Evolutionary conservation across 352 stramenopile species (phyloP).

Genomic region (Salisapilia sapeloensis): DNA sequence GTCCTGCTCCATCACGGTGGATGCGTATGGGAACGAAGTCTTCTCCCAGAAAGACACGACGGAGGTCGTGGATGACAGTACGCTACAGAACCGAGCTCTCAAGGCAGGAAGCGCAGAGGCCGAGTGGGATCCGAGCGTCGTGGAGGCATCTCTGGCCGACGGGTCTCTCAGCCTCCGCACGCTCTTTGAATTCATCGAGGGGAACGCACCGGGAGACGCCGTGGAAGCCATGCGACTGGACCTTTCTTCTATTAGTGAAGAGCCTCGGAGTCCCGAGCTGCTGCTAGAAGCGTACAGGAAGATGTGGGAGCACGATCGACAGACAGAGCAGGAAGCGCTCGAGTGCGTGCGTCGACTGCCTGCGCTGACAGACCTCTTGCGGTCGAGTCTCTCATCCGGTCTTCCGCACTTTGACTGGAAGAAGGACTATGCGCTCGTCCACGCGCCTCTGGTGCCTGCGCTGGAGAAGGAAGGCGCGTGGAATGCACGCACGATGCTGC

Average conservation of each 20-base stretch:
- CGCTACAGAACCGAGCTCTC: conserved; percentile 34
- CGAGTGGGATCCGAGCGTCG: conserved; percentile 37
- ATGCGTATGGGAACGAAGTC: conserved; percentile 5
- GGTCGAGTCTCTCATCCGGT: conserved; percentile 31
- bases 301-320: conserved; percentile 39
- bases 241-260: conserved; percentile 8
- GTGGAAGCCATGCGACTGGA: conserved; percentile 24
- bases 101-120: conserved; percentile 44
- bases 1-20: conserved; percentile 34
- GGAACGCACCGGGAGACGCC: conserved; percentile 30
- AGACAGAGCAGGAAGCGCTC: conserved; percentile 42
- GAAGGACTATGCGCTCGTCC: conserved; percentile 36
- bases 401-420: conserved; percentile 43
- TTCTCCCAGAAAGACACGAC: conserved; percentile 6
- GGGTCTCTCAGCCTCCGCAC: conserved; percentile 44
- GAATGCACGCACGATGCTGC: conserved; percentile 40
- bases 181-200: conserved; percentile 50
- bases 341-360: conserved; percentile 52
- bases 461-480: conserved; percentile 18
- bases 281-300: conserved; percentile 50
- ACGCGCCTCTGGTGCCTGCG: conserved; percentile 47
- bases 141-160: conserved; percentile 34
- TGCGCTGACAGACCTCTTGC: conserved; percentile 34
- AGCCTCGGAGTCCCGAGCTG: conserved; percentile 22
- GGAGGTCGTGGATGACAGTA: conserved; percentile 43